Conservation (phyloP, 345 rosid species). For the Nasturtium officinale region DNA sequence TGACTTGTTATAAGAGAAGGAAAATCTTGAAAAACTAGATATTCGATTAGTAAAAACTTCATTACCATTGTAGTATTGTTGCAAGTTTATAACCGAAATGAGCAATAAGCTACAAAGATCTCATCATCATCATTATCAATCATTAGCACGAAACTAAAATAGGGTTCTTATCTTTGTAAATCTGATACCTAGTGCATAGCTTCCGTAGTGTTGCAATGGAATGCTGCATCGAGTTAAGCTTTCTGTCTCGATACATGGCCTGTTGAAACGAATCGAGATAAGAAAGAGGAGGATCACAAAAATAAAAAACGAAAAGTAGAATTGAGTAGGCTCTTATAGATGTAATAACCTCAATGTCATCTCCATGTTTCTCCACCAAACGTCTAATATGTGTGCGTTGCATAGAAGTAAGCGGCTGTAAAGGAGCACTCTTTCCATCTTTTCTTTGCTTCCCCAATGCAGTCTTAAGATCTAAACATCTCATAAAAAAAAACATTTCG, state of each 20-base stretch:
- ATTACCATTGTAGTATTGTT: background rate
- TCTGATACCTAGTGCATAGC: conserved; percentile 65
- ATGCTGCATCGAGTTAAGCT: conserved; percentile 89
- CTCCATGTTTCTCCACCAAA: conserved; percentile 73
- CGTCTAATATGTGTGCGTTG: conserved; percentile 66
- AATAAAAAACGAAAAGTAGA: background rate
- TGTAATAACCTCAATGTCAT: conserved; percentile 69
- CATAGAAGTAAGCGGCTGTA: conserved; percentile 76
- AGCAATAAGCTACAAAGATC: conserved; percentile 8
- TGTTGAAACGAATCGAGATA: conserved; percentile 39
- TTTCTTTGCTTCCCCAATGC: conserved; percentile 87
- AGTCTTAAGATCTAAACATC: conserved; percentile 70
- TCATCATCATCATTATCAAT: conserved; percentile 15
- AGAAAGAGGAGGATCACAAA: conserved; percentile 2
- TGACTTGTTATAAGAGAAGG: background rate
- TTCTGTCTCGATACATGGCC: conserved; percentile 86
- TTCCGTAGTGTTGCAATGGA: conserved; percentile 66
- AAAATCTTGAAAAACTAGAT: background rate
- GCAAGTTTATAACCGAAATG: background rate
- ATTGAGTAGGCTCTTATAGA: background rate
- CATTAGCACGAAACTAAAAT: conserved; percentile 52
- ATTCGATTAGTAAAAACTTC: background rate
- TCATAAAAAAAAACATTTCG: background rate
- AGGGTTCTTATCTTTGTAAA: conserved; percentile 63
- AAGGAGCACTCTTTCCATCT: conserved; percentile 77